Conservation (phyloP, 2,329 filamentous ascomycete genomes). For the Fusarium miscanthi region DNA sequence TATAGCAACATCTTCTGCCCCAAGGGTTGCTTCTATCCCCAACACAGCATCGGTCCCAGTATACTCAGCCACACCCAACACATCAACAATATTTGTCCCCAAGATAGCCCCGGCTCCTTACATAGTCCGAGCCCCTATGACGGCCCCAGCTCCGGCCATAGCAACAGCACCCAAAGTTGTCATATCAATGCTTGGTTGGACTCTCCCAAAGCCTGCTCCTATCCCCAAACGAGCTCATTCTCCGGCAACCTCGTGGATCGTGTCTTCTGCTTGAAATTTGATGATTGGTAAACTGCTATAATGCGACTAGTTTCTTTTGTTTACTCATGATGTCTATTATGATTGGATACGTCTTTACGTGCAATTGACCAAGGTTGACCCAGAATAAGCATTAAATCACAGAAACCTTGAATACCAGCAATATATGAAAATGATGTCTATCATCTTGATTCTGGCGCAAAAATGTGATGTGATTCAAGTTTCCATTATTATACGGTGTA, state of each 20-base stretch:
- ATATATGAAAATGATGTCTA: too few relatives aligned
- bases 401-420: not conserved
- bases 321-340: not conserved
- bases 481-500: not conserved
- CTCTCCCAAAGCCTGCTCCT: conserved; percentile 19
- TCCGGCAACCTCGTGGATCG: conserved; percentile 13
- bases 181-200: conserved; percentile 12
- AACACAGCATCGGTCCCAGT: not conserved
- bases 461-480: not conserved
- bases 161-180: conserved; percentile 20
- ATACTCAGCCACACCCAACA: not conserved
- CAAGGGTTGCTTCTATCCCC: not conserved
- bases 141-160: conserved; percentile 18
- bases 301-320: not conserved
- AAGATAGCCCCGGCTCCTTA: conserved; percentile 14
- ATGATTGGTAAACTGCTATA: not conserved
- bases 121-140: conserved; percentile 16
- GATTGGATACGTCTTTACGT: not conserved
- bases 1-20: not conserved
- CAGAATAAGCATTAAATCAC: not conserved
- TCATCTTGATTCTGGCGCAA: not conserved
- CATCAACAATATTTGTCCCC: conserved; percentile 5
- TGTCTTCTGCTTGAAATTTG: conserved; percentile 3
- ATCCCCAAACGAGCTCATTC: conserved; percentile 13
- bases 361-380: not conserved